Percentiles rank a stretch among this genome's conserved stretches.
phyloP scores from a whole-genome alignment of 2,329 filamentous ascomycete species.

The Beauveria asiatica region DNA sequence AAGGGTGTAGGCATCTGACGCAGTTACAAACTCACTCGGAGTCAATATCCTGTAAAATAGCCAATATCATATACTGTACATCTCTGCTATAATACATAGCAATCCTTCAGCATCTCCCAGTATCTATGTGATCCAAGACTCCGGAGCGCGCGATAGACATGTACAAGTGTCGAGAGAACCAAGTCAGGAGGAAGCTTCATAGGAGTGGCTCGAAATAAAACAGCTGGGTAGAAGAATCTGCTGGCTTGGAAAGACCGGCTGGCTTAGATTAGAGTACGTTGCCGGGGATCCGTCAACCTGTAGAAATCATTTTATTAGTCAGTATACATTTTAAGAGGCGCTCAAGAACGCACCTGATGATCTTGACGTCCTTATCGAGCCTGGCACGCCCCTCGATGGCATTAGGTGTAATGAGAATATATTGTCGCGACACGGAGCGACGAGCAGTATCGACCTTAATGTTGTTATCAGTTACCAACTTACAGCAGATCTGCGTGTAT shows the following conservation, averaged over 20 bases:
- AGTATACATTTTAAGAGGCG: not conserved
- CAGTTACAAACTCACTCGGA: no score
- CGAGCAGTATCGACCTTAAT: conserved; percentile 73
- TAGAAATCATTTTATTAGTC: conserved; percentile 17
- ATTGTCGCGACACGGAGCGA: conserved; percentile 81
- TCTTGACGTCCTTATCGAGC: conserved; percentile 62
- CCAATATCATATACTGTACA: not conserved
- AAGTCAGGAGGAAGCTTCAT: no score
- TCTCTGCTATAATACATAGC: not conserved
- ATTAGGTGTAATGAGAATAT: conserved; percentile 93
- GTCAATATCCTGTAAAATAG: not conserved
- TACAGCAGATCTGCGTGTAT: not conserved
- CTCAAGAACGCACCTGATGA: conserved; percentile 52
- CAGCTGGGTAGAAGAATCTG: no score
- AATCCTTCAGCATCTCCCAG: not conserved
- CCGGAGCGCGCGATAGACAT: not conserved
- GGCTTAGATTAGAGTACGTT: conserved; percentile 34
- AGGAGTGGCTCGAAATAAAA: no score
- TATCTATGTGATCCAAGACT: not conserved
- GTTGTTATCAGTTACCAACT: not conserved
- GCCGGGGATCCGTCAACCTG: conserved; percentile 52
- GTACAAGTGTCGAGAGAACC: not conserved
- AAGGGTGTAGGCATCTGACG: conserved; percentile 72
- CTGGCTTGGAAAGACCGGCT: not conserved
- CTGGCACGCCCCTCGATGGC: conserved; percentile 56